phyloP scores from a whole-genome alignment of 1,284 basidiomycete species.

The Sporisorium iseilematis-ciliati region DNA sequence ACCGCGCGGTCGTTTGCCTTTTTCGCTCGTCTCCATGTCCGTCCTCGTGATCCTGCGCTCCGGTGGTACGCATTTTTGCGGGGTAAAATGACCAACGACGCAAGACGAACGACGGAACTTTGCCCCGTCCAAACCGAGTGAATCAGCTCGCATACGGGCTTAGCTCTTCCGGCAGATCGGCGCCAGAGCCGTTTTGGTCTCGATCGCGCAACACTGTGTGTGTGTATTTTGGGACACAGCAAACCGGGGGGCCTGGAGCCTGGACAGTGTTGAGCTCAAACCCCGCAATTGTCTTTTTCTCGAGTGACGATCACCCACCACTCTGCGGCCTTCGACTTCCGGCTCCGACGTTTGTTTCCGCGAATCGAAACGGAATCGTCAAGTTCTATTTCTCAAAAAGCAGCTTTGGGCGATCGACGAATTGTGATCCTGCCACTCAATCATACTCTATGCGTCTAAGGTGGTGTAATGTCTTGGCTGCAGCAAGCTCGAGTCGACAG shows the following conservation, averaged over 20 bases:
- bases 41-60: not conserved
- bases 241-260: not conserved
- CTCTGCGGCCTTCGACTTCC: not conserved
- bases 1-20: not conserved
- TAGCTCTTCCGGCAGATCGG: constrained; percentile 10
- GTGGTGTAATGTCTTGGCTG: no score
- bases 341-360: not conserved
- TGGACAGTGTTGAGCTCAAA: constrained; percentile 10
- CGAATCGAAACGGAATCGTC: no score
- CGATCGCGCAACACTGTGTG: not conserved
- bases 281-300: constrained; percentile 10
- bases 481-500: no score
- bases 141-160: constrained; percentile 16
- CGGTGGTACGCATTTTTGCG: not conserved
- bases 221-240: no score
- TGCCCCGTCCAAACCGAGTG: not conserved
- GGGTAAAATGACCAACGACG: not conserved
- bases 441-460: no score
- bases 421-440: no score
- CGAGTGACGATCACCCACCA: not conserved
- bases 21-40: not conserved
- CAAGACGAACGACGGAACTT: not conserved
- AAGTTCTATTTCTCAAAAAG: no score
- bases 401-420: no score
- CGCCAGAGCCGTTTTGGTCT: not conserved